Evolutionary conservation across 495 filamentous ascomycete species (phyloP).

Genomic region (Penicillium simplicissimum): DNA sequence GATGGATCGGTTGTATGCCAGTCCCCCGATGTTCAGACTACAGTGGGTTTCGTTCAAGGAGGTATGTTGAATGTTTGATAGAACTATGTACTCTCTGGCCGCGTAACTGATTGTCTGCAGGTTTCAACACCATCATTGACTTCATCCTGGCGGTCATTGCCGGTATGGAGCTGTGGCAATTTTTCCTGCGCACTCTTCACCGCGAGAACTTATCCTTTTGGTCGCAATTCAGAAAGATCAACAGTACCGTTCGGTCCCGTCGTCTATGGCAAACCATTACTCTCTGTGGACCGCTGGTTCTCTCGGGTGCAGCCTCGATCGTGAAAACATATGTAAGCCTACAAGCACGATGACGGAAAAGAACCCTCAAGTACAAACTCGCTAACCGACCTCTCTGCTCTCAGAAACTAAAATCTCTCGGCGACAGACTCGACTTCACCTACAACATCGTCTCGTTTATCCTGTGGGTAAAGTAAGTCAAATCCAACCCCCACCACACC

Average conservation of each 20-base stretch:
- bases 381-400: too few relatives aligned
- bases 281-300: slow-evolving; percentile 33
- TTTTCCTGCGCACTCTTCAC: slow-evolving; percentile 33
- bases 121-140: slow-evolving; percentile 39
- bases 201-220: slow-evolving; percentile 31
- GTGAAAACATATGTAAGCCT: slow-evolving; percentile 40
- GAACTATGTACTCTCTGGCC: background rate
- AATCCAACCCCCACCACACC: too few relatives aligned
- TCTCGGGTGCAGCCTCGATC: slow-evolving; percentile 39
- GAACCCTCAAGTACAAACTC: too few relatives aligned
- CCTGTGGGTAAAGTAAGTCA: slow-evolving; percentile 41
- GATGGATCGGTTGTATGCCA: slow-evolving; percentile 40
- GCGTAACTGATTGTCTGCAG: slow-evolving; percentile 9
- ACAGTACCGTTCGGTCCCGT: slow-evolving; percentile 30
- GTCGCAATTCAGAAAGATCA: slow-evolving; percentile 36
- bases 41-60: slow-evolving; percentile 40
- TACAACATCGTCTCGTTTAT: slow-evolving; percentile 40
- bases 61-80: slow-evolving; percentile 14
- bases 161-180: slow-evolving; percentile 42
- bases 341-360: background rate
- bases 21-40: slow-evolving; percentile 36
- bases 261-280: slow-evolving; percentile 41
- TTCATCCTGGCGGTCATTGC: slow-evolving; percentile 33
- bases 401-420: slow-evolving; percentile 38
- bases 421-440: slow-evolving; percentile 34